Conservation (phyloP, 352 stramenopile genomes). For the Globisporangium emineosum region DNA sequence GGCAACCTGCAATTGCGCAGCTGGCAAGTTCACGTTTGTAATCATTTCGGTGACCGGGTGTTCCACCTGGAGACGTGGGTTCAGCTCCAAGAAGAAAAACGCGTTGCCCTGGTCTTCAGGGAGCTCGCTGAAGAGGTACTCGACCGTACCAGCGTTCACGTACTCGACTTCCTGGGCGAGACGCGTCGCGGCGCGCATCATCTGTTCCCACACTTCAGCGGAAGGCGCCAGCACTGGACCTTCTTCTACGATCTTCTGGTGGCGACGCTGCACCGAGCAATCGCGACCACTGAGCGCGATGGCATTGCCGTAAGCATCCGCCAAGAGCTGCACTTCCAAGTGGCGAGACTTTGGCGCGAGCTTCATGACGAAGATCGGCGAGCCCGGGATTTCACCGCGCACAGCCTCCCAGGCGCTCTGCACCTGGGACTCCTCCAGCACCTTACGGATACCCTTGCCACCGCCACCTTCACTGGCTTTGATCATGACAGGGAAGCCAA, state of each 20-base stretch:
- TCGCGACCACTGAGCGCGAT: conserved; percentile 99
- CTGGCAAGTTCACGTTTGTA: conserved; percentile 96
- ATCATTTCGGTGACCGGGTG: conserved; percentile 99
- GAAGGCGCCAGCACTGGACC: conserved; percentile 93
- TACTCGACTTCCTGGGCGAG: conserved; percentile 99
- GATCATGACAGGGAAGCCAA: conserved; percentile 99
- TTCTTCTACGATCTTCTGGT: conserved; percentile 99
- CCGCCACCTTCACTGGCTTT: conserved; percentile 99
- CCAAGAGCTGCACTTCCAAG: conserved; percentile 99
- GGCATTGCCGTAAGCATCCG: conserved; percentile 97
- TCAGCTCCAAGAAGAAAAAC: conserved; percentile 99
- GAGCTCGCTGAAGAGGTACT: conserved; percentile 99
- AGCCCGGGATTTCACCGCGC: conserved; percentile 97
- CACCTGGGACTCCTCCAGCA: conserved; percentile 90
- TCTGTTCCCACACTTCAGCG: conserved; percentile 95
- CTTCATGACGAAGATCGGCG: conserved; percentile 99
- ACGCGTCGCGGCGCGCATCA: conserved; percentile 97
- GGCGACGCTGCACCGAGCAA: conserved; percentile 98
- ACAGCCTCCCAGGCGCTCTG: conserved; percentile 95
- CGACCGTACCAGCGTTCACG: conserved; percentile 98
- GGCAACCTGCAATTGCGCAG: conserved; percentile 96
- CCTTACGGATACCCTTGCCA: conserved; percentile 99
- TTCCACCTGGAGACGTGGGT: conserved; percentile 98
- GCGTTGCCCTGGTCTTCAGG: conserved; percentile 88
- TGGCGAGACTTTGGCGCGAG: conserved; percentile 95